Percentiles rank a stretch among this genome's conserved stretches.
These are phyloP conservation scores for Rutidosis leptorrhynchoides DNA, from an alignment of 129 eudicot genomes.

Conservation along the genomic window DNA sequence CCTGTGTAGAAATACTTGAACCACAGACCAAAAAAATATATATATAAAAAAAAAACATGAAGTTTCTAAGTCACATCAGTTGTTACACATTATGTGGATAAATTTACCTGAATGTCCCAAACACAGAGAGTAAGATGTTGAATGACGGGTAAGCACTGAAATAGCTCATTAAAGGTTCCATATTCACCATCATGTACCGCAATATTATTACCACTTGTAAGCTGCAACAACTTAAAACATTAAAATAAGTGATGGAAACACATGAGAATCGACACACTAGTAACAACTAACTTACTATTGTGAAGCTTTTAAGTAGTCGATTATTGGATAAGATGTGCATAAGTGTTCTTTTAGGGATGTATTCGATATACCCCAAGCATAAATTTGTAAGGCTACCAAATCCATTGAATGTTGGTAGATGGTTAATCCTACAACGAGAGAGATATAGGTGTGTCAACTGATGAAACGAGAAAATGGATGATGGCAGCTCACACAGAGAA, in stretches of 20 bases:
- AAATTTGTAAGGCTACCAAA: constrained; percentile 4
- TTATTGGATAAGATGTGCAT: not conserved
- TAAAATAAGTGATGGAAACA: not conserved
- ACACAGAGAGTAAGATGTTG: not conserved
- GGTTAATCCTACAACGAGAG: not conserved
- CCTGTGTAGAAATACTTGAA: not conserved
- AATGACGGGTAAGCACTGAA: not conserved
- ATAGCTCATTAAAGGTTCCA: not conserved
- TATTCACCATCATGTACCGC: not conserved
- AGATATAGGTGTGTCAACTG: not conserved
- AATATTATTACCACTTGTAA: not conserved
- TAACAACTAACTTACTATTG: constrained; percentile 2
- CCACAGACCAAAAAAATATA: not conserved
- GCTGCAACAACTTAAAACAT: too few species aligned
- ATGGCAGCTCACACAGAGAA: not conserved
- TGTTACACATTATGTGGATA: not conserved
- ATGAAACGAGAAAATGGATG: not conserved
- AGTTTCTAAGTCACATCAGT: not conserved
- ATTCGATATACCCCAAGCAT: not conserved
- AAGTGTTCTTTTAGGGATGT: not conserved
- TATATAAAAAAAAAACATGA: not conserved
- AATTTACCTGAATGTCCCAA: not conserved
- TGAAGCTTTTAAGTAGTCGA: not conserved
- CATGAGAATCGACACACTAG: not conserved
- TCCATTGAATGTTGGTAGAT: constrained; percentile 1